Evolutionary conservation across 306 rosid genomes (phyloP).

Genomic region (Luffa aegyptiaca): DNA sequence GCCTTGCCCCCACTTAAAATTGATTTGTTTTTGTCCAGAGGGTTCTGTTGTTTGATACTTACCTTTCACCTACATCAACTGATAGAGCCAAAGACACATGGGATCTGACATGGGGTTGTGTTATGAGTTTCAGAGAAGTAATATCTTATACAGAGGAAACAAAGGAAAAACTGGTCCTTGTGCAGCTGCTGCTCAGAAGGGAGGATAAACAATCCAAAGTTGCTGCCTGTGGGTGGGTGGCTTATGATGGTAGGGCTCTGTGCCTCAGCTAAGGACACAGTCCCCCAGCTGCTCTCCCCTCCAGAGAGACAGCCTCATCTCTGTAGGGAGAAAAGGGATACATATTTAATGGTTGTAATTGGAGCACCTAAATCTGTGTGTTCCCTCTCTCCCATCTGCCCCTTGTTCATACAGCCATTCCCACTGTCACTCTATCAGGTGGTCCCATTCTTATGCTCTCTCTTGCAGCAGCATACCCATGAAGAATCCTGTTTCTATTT

Average conservation of each 20-base stretch:
- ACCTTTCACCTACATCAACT: constrained; percentile 38
- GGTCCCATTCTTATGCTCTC: constrained; percentile 63
- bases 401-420: constrained; percentile 54
- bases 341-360: constrained; percentile 51
- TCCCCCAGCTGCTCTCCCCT: constrained; percentile 17
- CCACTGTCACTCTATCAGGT: constrained; percentile 34
- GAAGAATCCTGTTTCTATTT: constrained; percentile 3
- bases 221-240: neutral
- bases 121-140: constrained; percentile 32
- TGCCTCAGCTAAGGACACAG: constrained; percentile 22
- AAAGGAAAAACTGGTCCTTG: constrained; percentile 24
- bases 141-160: constrained; percentile 16
- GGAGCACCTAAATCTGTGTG: constrained; percentile 60
- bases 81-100: constrained; percentile 41
- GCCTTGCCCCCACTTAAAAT: neutral
- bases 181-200: constrained; percentile 1
- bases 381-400: constrained; percentile 78
- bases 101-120: constrained; percentile 48
- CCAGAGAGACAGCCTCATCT: constrained; percentile 36
- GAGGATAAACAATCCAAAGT: constrained; percentile 3
- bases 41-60: constrained; percentile 33
- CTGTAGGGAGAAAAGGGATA: constrained; percentile 34
- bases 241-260: constrained; percentile 20
- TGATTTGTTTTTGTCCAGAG: neutral
- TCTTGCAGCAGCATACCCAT: constrained; percentile 1